These are phyloP conservation scores for Claviceps pazoutovae DNA, from an alignment of 2,329 filamentous ascomycete species.

Conservation along the genomic window DNA sequence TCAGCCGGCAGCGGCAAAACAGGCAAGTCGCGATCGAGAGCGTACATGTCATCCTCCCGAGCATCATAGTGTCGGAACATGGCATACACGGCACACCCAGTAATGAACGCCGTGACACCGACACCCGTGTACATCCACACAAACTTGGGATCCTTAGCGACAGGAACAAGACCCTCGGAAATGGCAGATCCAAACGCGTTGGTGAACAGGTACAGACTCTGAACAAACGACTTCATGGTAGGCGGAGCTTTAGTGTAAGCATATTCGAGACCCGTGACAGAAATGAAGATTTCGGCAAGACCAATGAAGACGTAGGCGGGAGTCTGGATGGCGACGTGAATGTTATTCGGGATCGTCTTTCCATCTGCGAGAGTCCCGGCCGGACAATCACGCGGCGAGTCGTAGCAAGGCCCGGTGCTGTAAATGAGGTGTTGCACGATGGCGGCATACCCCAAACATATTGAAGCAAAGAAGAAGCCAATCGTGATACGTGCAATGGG, in stretches of 20 bases:
- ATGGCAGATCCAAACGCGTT: conserved; percentile 45
- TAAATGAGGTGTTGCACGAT: conserved; percentile 50
- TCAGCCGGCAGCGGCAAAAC: conserved; percentile 1
- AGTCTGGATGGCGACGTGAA: conserved; percentile 40
- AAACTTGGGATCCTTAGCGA: conserved; percentile 48
- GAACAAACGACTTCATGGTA: conserved; percentile 51
- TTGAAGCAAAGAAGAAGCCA: conserved; percentile 42
- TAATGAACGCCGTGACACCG: conserved; percentile 31
- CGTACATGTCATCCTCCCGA: conserved; percentile 25
- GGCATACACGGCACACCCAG: conserved; percentile 38
- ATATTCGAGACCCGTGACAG: conserved; percentile 57
- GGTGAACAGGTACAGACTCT: conserved; percentile 45
- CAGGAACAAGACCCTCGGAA: conserved; percentile 45
- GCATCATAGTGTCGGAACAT: conserved; percentile 25
- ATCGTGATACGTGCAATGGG: conserved; percentile 53
- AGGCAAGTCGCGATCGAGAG: conserved; percentile 22
- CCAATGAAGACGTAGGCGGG: conserved; percentile 45
- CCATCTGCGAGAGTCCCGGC: conserved; percentile 14
- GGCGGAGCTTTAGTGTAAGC: conserved; percentile 60
- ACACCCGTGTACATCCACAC: conserved; percentile 52
- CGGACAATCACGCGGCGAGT: conserved; percentile 25
- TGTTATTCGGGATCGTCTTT: conserved; percentile 23
- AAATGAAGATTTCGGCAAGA: conserved; percentile 47
- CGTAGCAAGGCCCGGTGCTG: conserved; percentile 34
- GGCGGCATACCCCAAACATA: conserved; percentile 44